Base-by-base conservation (phyloP, 208 protist genomes). In the Acanthamoeba divionensis region DNA sequence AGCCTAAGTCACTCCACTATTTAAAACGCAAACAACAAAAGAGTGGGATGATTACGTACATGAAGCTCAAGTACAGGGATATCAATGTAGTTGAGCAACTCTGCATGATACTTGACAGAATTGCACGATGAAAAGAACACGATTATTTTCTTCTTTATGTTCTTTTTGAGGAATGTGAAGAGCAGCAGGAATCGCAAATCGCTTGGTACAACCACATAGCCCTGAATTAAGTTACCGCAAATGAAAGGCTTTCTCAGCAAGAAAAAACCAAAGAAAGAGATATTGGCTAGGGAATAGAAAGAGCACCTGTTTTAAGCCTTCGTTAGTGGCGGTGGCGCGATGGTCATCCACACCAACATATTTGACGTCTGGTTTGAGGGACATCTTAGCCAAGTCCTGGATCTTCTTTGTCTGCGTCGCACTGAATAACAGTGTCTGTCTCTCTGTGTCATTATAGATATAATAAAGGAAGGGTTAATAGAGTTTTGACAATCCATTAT, bases 11-110 rank as follows among this genome's bases (percentile, higher is more conserved):
- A 52, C 26, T n/a, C n/a, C n/a, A n/a, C 57, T 62, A 91, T 9
- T 15, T 24, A 60, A 47, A 69, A 60, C 9, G 31, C 63, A 48
- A 92, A 62, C n/a, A n/a, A n/a, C n/a, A n/a, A n/a, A n/a, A n/a
- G n/a, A n/a, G n/a, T n/a, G n/a, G n/a, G n/a, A n/a, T n/a, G n/a
- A n/a, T 6, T 69, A 80, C 93, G 33, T 75, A 95, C 92, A 91
- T 99, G 99, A 86, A 99, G 98, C 38, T 98, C 98, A 38, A 99
- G 94, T 54, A 99, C 99, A 9, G 99, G 98, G 45, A 99, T 96
- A 94, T 99, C 98, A 88, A 99, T 99, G 95, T 99, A 99, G 95
- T 99, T 99, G 89, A 99, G 97, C 3, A 99, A 95, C 93, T 99
- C 98, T 80, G 98, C 97, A 94, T 99, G 97, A 94, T 98, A 99